These are phyloP conservation scores for Saposhnikovia divaricata DNA, from an alignment of 129 eudicot genomes.

Conservation along the genomic window DNA sequence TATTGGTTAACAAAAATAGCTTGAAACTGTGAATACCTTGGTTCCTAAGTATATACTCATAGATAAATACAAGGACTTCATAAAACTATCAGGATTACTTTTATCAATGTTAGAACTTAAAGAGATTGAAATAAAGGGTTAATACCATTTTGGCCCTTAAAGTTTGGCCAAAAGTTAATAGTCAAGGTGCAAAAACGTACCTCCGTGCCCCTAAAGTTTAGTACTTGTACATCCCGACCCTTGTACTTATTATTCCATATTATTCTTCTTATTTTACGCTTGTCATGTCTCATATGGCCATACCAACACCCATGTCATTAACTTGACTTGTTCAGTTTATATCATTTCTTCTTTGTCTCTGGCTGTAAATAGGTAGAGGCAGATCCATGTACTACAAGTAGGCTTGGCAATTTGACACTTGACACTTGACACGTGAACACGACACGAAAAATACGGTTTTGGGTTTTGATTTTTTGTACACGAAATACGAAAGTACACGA, in stretches of 20 bases:
- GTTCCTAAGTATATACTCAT: not conserved
- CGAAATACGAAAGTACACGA: no score
- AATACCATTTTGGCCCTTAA: not conserved
- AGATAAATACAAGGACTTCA: not conserved
- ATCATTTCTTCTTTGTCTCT: not conserved
- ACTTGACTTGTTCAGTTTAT: not conserved
- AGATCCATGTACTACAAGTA: not conserved
- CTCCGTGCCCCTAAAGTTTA: not conserved
- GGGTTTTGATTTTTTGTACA: no score
- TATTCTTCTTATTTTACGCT: not conserved
- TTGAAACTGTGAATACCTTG: not conserved
- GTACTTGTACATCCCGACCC: not conserved
- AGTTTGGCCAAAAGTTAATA: not conserved
- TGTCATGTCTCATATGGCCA: not conserved
- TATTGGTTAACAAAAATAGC: not conserved
- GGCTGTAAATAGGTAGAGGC: not conserved
- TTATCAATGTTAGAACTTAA: not conserved
- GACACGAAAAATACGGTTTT: no score
- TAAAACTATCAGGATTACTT: not conserved
- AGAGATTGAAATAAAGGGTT: not conserved
- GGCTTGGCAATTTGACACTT: no score
- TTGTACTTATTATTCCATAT: not conserved
- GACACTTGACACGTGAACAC: no score
- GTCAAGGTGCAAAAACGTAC: not conserved
- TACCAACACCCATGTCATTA: not conserved